Conservation (phyloP, 495 filamentous ascomycete species). For the Hypoxylon intermedium region DNA sequence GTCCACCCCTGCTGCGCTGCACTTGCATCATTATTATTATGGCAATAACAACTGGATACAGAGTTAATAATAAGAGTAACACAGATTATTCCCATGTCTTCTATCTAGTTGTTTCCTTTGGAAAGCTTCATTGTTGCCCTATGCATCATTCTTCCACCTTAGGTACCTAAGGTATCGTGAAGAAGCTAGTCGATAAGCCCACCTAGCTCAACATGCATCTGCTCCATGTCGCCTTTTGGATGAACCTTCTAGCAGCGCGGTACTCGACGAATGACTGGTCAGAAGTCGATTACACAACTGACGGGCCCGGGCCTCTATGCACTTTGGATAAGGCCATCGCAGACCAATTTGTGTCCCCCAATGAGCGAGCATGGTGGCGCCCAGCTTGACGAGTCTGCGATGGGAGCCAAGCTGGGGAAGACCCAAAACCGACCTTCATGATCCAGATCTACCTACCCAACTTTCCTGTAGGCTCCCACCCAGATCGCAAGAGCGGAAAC, state of each 20-base stretch:
- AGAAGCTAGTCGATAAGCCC: slow-evolving; percentile 7
- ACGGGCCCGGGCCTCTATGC: no score
- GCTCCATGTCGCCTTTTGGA: slow-evolving; percentile 19
- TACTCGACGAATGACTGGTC: slow-evolving; percentile 31
- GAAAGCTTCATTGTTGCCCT: slow-evolving; percentile 11
- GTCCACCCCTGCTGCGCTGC: slow-evolving; percentile 15
- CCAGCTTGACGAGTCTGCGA: slow-evolving; percentile 1
- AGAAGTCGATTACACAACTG: slow-evolving; percentile 16
- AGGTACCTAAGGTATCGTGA: no score
- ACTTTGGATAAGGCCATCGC: slow-evolving; percentile 16
- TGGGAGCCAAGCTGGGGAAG: background rate
- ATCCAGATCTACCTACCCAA: slow-evolving; percentile 15
- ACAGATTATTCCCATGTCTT: slow-evolving; percentile 21
- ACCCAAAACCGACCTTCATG: background rate
- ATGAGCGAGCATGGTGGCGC: slow-evolving; percentile 3
- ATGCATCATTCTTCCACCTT: slow-evolving; percentile 9
- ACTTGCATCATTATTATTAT: slow-evolving; percentile 18
- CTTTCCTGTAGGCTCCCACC: slow-evolving; percentile 6
- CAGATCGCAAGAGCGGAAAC: slow-evolving; percentile 10
- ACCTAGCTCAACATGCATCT: slow-evolving; percentile 24
- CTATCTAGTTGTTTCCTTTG: slow-evolving; percentile 7
- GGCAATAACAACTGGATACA: slow-evolving; percentile 5
- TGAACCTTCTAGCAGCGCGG: slow-evolving; percentile 11
- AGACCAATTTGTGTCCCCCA: slow-evolving; percentile 1
- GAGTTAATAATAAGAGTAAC: background rate